phyloP scores from a whole-genome alignment of 306 rosid species.

The Luffa acutangula region DNA sequence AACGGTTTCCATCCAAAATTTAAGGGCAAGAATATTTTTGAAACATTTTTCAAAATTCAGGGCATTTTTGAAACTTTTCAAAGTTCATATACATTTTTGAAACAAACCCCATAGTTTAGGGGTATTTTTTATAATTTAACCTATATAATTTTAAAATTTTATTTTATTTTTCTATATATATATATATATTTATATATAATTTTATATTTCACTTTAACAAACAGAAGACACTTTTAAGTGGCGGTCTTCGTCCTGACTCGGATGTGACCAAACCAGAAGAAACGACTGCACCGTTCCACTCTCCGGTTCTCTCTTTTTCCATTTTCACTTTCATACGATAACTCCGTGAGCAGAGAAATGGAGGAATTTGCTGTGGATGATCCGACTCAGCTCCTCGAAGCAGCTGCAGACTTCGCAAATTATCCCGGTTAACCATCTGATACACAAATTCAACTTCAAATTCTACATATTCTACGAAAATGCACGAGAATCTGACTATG shows the following conservation, averaged over 20 bases:
- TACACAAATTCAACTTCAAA: not conserved
- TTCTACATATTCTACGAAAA: not conserved
- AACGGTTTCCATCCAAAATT: too few species aligned
- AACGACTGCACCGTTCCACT: not conserved
- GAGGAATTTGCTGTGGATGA: conserved; percentile 39
- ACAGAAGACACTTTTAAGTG: not conserved
- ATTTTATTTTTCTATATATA: too few species aligned
- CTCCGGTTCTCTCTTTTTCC: not conserved
- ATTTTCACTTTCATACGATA: not conserved
- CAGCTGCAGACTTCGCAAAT: conserved; percentile 51
- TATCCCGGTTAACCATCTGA: conserved; percentile 38
- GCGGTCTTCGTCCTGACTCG: not conserved
- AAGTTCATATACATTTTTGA: too few species aligned
- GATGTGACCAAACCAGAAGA: not conserved
- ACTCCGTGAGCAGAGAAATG: conserved; percentile 13
- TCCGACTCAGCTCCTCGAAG: conserved; percentile 52
- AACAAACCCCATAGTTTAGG: too few species aligned
- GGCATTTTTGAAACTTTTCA: too few species aligned
- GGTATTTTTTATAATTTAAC: too few species aligned
- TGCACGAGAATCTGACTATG: not conserved
- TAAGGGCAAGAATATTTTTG: too few species aligned
- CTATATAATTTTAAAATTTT: too few species aligned
- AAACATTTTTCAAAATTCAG: too few species aligned
- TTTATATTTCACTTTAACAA: too few species aligned
- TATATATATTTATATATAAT: too few species aligned